Base-by-base conservation (phyloP, 2,329 filamentous ascomycete genomes). In the Fusarium mangiferae region DNA sequence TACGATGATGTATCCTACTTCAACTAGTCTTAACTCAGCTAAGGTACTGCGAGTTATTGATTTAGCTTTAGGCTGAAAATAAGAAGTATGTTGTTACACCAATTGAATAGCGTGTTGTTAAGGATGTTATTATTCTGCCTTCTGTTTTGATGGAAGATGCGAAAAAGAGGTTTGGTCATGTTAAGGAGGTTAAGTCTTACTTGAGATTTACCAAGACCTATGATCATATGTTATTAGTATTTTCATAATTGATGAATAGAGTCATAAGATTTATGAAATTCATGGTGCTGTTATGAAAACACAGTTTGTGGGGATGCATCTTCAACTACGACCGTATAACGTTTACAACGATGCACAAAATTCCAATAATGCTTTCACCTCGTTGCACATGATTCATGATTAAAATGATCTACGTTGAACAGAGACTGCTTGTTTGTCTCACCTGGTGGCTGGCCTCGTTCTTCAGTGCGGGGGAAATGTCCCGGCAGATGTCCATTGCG, bases 81-180 rank as follows among this genome's bases (percentile, higher is more conserved):
- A 95, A 94, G 89, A 91, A 96, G 88, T 92, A 92, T 77, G 86
- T 97, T 80, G 94, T 92, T 71, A 96, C 93, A 57, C 94, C 94
- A 44, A 95, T 97, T 84, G 92, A 98, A 87, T 97, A 94, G 94
- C 87, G 91, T 41, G 90, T 91, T 46, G 94, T 95, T 45, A 92
- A 97, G 78, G 95, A 98, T 82, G 94, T 97, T 75, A 97, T 98
- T 81, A 93, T 98, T 70, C 94, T 94, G 79, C 94, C 95, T 46
- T 88, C 87, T 74, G 90, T 98, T 80, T 92, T 90, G 81, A 95
- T 93, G 66, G 93, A 93, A 82, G 92, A 96, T 85, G 95, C 94
- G 80, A 92, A 91, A 88, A 91, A 92, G 85, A 91, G 97, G 80
- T 98, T 97, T 88, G 93, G 94, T 68, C 88, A 96, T 68, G 88